These are phyloP conservation scores for Rubroboletus satanas DNA, from an alignment of 768 basidiomycete genomes.

Conservation along the genomic window DNA sequence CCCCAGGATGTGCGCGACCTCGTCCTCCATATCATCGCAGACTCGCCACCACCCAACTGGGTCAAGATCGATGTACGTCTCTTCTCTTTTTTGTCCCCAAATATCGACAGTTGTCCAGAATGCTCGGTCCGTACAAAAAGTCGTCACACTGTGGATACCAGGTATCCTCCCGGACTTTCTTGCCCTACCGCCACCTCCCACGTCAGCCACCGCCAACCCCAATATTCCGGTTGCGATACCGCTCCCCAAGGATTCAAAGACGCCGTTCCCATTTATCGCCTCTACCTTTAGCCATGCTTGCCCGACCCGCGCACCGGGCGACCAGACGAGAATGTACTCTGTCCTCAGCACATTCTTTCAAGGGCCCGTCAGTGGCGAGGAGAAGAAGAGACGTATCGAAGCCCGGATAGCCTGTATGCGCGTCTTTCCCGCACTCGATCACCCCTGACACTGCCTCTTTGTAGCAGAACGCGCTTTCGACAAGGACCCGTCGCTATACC, in stretches of 20 bases:
- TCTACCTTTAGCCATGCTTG: conserved; percentile 89
- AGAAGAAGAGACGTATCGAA: conserved; percentile 64
- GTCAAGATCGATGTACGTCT: conserved; percentile 70
- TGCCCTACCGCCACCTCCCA: conserved; percentile 65
- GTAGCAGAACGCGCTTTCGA: conserved; percentile 60
- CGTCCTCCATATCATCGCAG: conserved; percentile 74
- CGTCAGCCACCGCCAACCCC: conserved; percentile 57
- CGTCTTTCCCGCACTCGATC: neutral
- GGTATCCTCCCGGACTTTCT: conserved; percentile 78
- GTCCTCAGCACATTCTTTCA: conserved; percentile 82
- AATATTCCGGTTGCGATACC: conserved; percentile 53
- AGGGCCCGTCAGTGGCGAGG: conserved; percentile 71
- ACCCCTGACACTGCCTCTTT: conserved; percentile 7
- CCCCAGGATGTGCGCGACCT: conserved; percentile 84
- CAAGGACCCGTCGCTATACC: conserved; percentile 64
- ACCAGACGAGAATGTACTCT: conserved; percentile 78
- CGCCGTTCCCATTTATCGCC: conserved; percentile 61
- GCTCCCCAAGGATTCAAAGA: conserved; percentile 29
- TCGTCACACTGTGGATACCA: conserved; percentile 80
- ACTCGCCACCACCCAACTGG: conserved; percentile 85
- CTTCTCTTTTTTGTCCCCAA: neutral
- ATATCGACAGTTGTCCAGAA: conserved; percentile 47
- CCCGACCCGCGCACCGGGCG: conserved; percentile 91
- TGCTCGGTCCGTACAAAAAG: conserved; percentile 64
- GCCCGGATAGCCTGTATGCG: conserved; percentile 38